Base-by-base conservation (phyloP, 2,329 filamentous ascomycete species). In the Cadophora sp. region DNA sequence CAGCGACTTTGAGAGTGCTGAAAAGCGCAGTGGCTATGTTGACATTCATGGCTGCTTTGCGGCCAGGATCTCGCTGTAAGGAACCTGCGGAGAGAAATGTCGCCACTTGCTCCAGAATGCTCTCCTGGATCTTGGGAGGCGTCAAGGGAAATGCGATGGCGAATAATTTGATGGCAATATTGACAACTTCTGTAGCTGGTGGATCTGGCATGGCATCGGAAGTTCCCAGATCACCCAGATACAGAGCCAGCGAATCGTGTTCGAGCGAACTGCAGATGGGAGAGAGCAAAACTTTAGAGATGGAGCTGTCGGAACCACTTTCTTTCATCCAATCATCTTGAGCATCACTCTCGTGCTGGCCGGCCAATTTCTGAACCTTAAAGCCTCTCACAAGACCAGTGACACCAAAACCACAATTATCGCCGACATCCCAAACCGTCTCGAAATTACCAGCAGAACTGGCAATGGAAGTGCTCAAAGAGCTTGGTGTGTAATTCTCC, bases 391-490 rank as follows among this genome's bases (percentile, higher is more conserved):
- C 89, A 26, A 98, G 83, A 1, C 94, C 93, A 11, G 93, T 97
- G 19, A 99, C 91, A 2, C 97, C 96, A 79, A 97, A 98, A 0
- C 94, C 95, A 74, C 91, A 94, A 76, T 98, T 98, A 78, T 99
- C 96, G 9, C 90, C 92, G 7, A 97, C 88, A 71, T 98, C 95
- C 96, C 96, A 99, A 48, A 99, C 88, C 0, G 90, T 94, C 75
- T 99, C 96, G 76, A 98, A 97, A 2, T 89, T 92, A 6, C 92
- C 93, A 0, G 94, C 92, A 19, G 94, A 92, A 73, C 91, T 96
- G 22, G 95, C 95, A 75, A 99, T 97, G 0, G 94, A 93, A 16
- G 93, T 92, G 76, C 95, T 97, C 59, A 98, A 79, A 1, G 94
- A 95, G 74, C 89, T 95, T 19, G 92, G 90, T 0, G 89, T 89